Evolutionary conservation across 306 rosid genomes (phyloP).

Genomic region (Sesbania bispinosa): DNA sequence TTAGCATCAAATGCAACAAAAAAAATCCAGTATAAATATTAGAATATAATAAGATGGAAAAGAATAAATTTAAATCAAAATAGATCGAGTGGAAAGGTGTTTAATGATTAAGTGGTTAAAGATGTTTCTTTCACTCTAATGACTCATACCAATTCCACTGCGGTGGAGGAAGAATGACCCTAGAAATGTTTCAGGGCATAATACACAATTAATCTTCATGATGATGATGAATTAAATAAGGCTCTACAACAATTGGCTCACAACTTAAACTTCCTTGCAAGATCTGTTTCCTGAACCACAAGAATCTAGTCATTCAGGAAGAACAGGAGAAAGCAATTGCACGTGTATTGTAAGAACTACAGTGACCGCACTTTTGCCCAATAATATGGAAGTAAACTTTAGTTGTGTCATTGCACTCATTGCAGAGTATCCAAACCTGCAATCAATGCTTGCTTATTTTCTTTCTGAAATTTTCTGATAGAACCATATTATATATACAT

Average conservation of each 20-base stretch:
- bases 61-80: no score
- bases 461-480: neutral
- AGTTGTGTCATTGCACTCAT: slow-evolving; percentile 92
- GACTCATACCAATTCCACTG: slow-evolving; percentile 21
- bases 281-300: slow-evolving; percentile 24
- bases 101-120: no score
- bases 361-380: slow-evolving; percentile 93
- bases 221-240: slow-evolving; percentile 22
- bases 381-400: slow-evolving; percentile 83
- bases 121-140: slow-evolving; percentile 35
- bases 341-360: slow-evolving; percentile 87
- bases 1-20: no score
- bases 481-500: neutral
- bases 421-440: slow-evolving; percentile 98
- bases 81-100: no score
- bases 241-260: slow-evolving; percentile 11
- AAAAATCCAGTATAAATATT: no score
- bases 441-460: slow-evolving; percentile 23
- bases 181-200: slow-evolving; percentile 25
- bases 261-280: neutral
- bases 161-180: slow-evolving; percentile 37
- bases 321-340: slow-evolving; percentile 87
- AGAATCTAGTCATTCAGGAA: slow-evolving; percentile 55
- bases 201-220: slow-evolving; percentile 21
- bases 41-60: no score